Conservation (phyloP, 2,329 filamentous ascomycete species). For the Colletotrichum aenigma region DNA sequence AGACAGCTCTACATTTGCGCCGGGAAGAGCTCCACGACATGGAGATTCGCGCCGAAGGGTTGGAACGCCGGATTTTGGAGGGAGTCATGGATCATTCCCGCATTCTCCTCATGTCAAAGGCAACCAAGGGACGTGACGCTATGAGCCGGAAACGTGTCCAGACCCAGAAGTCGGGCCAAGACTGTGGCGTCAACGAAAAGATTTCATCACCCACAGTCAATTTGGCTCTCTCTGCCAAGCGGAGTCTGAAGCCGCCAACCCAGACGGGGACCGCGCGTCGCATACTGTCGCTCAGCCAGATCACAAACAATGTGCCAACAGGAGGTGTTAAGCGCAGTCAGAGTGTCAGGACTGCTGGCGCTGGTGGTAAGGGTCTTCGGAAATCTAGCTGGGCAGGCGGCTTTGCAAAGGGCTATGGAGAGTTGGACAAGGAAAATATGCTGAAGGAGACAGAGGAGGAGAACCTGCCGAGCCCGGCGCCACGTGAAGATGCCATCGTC, state of each 20-base stretch:
- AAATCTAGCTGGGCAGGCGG: slow-evolving; percentile 74
- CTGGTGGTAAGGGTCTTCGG: slow-evolving; percentile 51
- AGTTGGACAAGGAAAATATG: slow-evolving; percentile 66
- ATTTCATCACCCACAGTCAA: slow-evolving; percentile 43
- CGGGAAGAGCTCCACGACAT: slow-evolving; percentile 91
- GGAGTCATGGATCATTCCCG: slow-evolving; percentile 96
- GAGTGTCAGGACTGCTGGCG: slow-evolving; percentile 69
- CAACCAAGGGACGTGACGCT: slow-evolving; percentile 54
- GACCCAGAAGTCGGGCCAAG: slow-evolving; percentile 44
- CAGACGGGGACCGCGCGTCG: slow-evolving; percentile 69
- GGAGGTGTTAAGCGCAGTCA: slow-evolving; percentile 77
- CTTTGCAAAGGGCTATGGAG: slow-evolving; percentile 52
- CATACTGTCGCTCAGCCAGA: slow-evolving; percentile 90
- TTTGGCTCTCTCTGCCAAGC: slow-evolving; percentile 59
- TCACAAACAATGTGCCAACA: slow-evolving; percentile 73
- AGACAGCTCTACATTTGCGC: slow-evolving; percentile 87
- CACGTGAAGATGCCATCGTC: neutral
- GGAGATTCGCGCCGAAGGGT: slow-evolving; percentile 84
- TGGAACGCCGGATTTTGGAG: slow-evolving; percentile 92
- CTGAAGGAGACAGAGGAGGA: slow-evolving; percentile 70
- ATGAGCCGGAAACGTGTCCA: slow-evolving; percentile 64
- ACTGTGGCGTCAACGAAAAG: slow-evolving; percentile 23
- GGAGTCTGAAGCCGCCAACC: slow-evolving; percentile 49
- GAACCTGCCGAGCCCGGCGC: slow-evolving; percentile 17
- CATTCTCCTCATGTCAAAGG: slow-evolving; percentile 80